Percentiles rank a stretch among this genome's conserved stretches.
Evolutionary conservation across 805 yeast species (phyloP).

Genomic region (Sporopachydermia quercuum): DNA sequence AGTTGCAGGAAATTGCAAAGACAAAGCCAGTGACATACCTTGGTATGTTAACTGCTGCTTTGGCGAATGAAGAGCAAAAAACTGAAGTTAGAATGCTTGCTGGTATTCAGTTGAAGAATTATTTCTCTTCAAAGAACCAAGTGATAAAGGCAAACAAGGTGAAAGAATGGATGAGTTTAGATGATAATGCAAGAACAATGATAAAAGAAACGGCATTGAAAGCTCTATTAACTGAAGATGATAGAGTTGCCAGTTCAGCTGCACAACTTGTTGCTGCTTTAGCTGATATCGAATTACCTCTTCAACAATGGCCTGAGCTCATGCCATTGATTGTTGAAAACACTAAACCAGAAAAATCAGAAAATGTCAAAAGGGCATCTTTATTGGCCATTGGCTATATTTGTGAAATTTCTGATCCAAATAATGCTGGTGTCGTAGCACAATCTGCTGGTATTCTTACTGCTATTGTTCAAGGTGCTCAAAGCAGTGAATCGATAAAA

Average conservation of each 20-base stretch:
- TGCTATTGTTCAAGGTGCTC: constrained; percentile 95
- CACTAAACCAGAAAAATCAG: constrained; percentile 67
- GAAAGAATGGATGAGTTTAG: constrained; percentile 62
- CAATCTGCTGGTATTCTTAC: constrained; percentile 88
- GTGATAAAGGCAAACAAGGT: constrained; percentile 42
- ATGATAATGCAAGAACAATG: constrained; percentile 34
- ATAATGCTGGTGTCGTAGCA: constrained; percentile 55
- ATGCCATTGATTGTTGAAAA: constrained; percentile 74
- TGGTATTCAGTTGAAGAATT: constrained; percentile 75
- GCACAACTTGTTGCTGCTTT: constrained; percentile 94
- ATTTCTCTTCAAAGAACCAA: constrained; percentile 67
- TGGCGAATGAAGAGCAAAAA: constrained; percentile 48
- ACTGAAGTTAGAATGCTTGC: constrained; percentile 87
- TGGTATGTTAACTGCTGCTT: constrained; percentile 50
- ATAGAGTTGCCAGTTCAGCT: constrained; percentile 71
- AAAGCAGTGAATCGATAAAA: constrained; percentile 44
- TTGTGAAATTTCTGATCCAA: constrained; percentile 87
- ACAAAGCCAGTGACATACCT: constrained; percentile 65
- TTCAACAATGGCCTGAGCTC: constrained; percentile 77
- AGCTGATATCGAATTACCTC: constrained; percentile 89
- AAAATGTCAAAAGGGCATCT: constrained; percentile 72
- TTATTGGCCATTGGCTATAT: constrained; percentile 86
- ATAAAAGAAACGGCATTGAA: constrained; percentile 53
- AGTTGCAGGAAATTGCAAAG: constrained; percentile 53
- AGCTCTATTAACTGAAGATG: constrained; percentile 50